Percentiles rank a stretch among this genome's conserved stretches.
These are phyloP conservation scores for Collybia sp. DNA, from an alignment of 768 basidiomycete genomes.

Conservation along the genomic window DNA sequence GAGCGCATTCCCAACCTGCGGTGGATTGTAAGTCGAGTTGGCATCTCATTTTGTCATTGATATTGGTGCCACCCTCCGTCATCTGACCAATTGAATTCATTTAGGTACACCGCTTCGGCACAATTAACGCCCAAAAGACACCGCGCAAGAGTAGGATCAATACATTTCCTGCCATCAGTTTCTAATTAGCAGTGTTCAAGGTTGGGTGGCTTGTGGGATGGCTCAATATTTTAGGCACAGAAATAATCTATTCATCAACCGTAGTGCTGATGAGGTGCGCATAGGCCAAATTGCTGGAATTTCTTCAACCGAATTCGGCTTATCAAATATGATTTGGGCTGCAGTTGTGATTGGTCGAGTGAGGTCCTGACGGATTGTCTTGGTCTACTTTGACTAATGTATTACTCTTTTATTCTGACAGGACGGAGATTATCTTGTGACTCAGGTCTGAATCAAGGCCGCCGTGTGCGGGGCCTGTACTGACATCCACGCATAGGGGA, in stretches of 20 bases:
- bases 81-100: neutral
- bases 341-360: conserved; percentile 62
- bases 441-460: conserved; percentile 27
- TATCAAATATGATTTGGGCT: conserved; percentile 76
- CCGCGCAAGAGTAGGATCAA: conserved; percentile 49
- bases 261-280: conserved; percentile 1
- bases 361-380: conserved; percentile 7
- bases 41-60: neutral
- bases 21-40: conserved; percentile 51
- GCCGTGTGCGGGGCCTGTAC: too few relatives aligned
- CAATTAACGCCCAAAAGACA: conserved; percentile 60
- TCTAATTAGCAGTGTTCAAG: conserved; percentile 17
- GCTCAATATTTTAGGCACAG: conserved; percentile 72
- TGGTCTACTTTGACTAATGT: conserved; percentile 1
- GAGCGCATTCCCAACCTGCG: conserved; percentile 71
- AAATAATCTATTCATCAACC: conserved; percentile 1
- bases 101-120: conserved; percentile 81
- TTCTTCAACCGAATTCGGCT: conserved; percentile 82
- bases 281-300: conserved; percentile 79
- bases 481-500: conserved; percentile 34
- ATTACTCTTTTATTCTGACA: conserved; percentile 13
- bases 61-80: too few relatives aligned
- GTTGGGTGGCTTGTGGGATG: conserved; percentile 80
- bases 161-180: neutral
- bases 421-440: conserved; percentile 57